A percentile compares a stretch with the other conserved stretches of the same genome.
phyloP scores from a whole-genome alignment of 2,329 filamentous ascomycete genomes.

The Hypoxylon sp. region DNA sequence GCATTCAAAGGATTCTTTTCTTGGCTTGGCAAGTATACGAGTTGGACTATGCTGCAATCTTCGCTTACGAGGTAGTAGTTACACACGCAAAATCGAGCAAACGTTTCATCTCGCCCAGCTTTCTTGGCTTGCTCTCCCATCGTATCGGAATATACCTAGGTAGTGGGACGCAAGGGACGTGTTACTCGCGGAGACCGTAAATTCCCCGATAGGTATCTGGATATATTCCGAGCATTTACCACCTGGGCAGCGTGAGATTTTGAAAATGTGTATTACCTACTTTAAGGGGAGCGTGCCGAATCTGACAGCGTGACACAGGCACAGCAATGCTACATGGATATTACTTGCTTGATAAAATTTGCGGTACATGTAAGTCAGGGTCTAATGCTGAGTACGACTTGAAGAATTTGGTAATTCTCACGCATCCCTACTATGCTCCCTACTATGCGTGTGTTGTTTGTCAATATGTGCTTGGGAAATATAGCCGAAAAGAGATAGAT shows the following conservation, averaged over 20 bases:
- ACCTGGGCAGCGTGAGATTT: background rate
- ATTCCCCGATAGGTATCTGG: background rate
- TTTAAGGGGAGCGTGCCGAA: background rate
- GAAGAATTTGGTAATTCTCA: conserved; percentile 24
- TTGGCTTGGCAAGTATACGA: conserved; percentile 22
- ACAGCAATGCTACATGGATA: conserved; percentile 23
- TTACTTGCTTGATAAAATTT: conserved; percentile 22
- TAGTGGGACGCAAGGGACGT: background rate
- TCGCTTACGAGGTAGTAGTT: conserved; percentile 23
- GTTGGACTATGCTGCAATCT: conserved; percentile 15
- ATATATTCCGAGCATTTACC: background rate
- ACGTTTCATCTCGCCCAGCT: background rate
- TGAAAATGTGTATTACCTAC: background rate
- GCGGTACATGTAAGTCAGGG: background rate
- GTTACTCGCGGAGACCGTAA: background rate
- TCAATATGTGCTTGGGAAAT: background rate
- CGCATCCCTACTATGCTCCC: too few relatives aligned
- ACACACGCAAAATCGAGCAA: conserved; percentile 1
- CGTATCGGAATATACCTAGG: background rate
- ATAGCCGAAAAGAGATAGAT: background rate
- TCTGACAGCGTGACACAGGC: conserved; percentile 17
- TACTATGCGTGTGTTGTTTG: conserved; percentile 3
- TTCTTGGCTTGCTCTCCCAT: background rate
- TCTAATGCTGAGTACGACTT: conserved; percentile 4
- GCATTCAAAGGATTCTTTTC: conserved; percentile 19